Percentiles rank a stretch among this genome's conserved stretches.
Conservation (phyloP, 163 green algal genomes). For the Smithsoniella earleae region DNA sequence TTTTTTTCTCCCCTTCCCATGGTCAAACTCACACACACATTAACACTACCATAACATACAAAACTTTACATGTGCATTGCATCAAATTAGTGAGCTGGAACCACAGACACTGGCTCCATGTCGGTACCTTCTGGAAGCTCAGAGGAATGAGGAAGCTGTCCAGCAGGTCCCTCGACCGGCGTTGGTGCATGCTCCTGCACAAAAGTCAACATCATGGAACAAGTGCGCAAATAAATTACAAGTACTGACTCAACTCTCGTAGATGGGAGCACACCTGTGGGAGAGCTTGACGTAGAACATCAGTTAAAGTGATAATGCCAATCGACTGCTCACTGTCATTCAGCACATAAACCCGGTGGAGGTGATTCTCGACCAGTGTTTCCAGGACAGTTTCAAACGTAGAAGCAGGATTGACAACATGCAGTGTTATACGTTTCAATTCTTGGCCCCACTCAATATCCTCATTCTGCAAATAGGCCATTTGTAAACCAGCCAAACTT, state of each 20-base stretch:
- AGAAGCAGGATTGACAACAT: not conserved
- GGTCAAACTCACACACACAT: no score
- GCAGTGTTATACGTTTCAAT: no score
- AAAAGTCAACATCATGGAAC: not conserved
- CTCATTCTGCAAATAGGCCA: no score
- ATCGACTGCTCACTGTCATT: constrained; percentile 20
- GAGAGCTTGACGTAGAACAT: not conserved
- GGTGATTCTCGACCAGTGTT: constrained; percentile 6
- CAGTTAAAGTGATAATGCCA: constrained; percentile 24
- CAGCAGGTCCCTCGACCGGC: not conserved
- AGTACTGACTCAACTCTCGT: no score
- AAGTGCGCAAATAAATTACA: no score
- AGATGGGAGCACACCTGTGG: not conserved
- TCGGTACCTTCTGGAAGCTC: constrained; percentile 9
- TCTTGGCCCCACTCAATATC: no score
- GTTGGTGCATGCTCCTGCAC: not conserved
- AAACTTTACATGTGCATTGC: no score
- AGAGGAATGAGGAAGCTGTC: constrained; percentile 4
- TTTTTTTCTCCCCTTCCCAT: no score
- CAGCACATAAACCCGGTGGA: constrained; percentile 26
- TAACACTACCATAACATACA: no score
- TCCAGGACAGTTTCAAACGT: not conserved
- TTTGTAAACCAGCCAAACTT: no score
- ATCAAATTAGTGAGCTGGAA: no score
- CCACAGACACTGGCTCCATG: no score